A percentile compares a stretch with the other conserved stretches of the same genome.
These are phyloP conservation scores for Pseudogymnoascus sp. DNA, from an alignment of 2,329 filamentous ascomycete species.

Conservation along the genomic window DNA sequence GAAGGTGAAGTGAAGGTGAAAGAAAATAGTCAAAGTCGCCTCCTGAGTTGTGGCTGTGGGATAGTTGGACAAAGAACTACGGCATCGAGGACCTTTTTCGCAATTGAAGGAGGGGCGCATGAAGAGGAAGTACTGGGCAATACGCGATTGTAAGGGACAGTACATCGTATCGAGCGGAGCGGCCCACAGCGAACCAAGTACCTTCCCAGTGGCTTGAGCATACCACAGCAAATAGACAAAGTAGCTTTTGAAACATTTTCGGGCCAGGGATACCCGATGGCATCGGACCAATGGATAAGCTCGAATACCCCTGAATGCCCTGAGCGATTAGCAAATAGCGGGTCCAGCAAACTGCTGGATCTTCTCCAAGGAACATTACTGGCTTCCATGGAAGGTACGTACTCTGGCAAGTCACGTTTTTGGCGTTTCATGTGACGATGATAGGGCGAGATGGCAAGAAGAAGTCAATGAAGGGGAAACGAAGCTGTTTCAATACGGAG, in stretches of 20 bases:
- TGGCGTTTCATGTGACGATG: background rate
- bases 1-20: background rate
- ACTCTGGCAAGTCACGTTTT: background rate
- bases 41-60: background rate
- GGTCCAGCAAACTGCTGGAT: background rate
- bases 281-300: background rate
- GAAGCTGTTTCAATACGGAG: background rate
- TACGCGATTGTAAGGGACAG: background rate
- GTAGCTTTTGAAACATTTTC: background rate
- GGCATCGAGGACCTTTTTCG: background rate
- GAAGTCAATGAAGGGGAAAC: background rate
- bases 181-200: background rate
- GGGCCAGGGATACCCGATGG: background rate
- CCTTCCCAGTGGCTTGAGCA: background rate
- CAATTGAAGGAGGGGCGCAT: conserved; percentile 2
- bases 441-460: background rate
- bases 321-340: background rate
- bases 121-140: background rate
- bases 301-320: background rate
- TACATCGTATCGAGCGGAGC: background rate
- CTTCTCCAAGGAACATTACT: too few relatives aligned
- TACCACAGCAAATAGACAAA: background rate
- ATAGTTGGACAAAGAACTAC: background rate
- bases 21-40: background rate
- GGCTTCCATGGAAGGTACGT: background rate